Base-by-base conservation (phyloP, 2,329 filamentous ascomycete species). In the Venturia effusa region DNA sequence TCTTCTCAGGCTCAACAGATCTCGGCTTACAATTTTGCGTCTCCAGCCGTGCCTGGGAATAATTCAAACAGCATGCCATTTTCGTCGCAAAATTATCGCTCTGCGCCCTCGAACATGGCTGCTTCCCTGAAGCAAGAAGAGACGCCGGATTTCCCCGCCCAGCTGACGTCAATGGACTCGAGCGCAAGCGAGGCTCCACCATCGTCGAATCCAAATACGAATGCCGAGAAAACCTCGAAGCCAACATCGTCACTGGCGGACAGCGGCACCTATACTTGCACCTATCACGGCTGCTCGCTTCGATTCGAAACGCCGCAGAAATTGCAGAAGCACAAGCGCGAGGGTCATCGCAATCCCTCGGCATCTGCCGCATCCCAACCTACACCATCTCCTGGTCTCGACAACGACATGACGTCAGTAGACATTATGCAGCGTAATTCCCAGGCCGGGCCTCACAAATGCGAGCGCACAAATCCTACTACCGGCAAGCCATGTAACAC, bases 401-500 rank as follows among this genome's bases (percentile, higher is more conserved):
- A 72, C 45, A 72, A 70, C 45, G 74, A 75, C 62, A 79, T 81
- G 78, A 80, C 86, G 75, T 78, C 73, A 69, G 77, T 80, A 65
- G 79, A 80, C 67, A 78, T 83, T 40, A 69, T 87, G 45, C 78
- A 79, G 54, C 81, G 90, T 66, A 95, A 94, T 73, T 93, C 88
- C 5, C 94, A 97, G 75, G 90, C 91, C 11, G 94, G 94, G 0
- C 94, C 94, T 39, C 94, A 97, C 79, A 88, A 88, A 70, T 99
- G 94, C 75, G 89, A 92, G 71, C 86, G 92, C 68, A 90, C 93
- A 77, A 97, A 97, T 75, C 93, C 93, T 1, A 93, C 90, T 67
- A 97, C 94, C 0, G 90, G 91, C 67, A 97, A 97, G 78, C 88
- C 92, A 0, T 97, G 94, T 82, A 93, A 90, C 73, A 95, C 92